phyloP scores from a whole-genome alignment of 1,284 basidiomycete genomes.

The Sporisorium graminicola region DNA sequence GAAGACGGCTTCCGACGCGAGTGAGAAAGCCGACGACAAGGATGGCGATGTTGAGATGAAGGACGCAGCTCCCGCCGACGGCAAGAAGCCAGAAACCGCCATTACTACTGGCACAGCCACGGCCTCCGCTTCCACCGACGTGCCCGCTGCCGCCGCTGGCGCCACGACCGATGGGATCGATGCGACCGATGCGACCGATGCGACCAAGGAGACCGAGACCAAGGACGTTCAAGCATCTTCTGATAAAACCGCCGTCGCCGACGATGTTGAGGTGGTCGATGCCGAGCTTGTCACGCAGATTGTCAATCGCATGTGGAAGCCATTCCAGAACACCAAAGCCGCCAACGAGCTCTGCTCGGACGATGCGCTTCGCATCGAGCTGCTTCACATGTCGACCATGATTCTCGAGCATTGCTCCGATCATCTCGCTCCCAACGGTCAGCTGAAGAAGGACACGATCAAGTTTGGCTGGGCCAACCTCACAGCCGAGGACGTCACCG shows the following conservation, averaged over 20 bases:
- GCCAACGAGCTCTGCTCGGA: constrained; percentile 74
- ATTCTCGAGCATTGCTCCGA: constrained; percentile 87
- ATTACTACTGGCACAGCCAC: neutral
- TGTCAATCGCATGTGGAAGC: constrained; percentile 83
- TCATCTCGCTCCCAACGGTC: constrained; percentile 75
- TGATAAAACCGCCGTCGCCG: constrained; percentile 52
- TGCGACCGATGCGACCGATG: constrained; percentile 57
- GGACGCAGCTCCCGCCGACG: constrained; percentile 16
- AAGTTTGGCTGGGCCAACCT: constrained; percentile 94
- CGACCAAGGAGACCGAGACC: no score
- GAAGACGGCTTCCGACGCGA: neutral
- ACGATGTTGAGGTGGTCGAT: constrained; percentile 73
- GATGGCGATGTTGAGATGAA: constrained; percentile 70
- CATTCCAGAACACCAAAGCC: constrained; percentile 74
- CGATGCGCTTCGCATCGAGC: constrained; percentile 88
- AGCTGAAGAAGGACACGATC: constrained; percentile 92
- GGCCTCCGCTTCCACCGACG: constrained; percentile 7
- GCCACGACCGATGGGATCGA: constrained; percentile 5
- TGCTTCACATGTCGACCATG: constrained; percentile 89
- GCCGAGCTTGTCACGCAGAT: constrained; percentile 79
- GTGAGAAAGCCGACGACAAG: constrained; percentile 68
- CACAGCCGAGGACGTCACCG: constrained; percentile 83
- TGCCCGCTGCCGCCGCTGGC: neutral
- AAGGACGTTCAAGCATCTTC: no score
- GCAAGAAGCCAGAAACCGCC: constrained; percentile 27